Percentiles rank a stretch among this genome's conserved stretches.
phyloP scores from a whole-genome alignment of 352 stramenopile species.

The Pythium biforme region DNA sequence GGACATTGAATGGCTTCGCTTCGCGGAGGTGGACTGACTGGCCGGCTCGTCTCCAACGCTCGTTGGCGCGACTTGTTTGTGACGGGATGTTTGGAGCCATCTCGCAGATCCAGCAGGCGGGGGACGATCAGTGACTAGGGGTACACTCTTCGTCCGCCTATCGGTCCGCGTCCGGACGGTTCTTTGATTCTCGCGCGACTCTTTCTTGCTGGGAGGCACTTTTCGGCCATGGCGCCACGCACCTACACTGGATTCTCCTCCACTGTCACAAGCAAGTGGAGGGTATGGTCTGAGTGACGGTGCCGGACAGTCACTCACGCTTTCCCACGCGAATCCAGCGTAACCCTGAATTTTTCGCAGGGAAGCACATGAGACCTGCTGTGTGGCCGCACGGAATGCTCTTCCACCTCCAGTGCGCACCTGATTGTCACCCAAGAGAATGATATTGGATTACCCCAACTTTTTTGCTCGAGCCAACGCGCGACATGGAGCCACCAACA shows the following conservation, averaged over 20 bases:
- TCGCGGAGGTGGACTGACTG: conserved; percentile 14
- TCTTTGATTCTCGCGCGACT: conserved; percentile 13
- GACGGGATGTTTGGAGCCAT: conserved; percentile 22
- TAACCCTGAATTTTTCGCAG: conserved; percentile 9
- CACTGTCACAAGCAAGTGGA: neutral
- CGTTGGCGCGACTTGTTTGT: conserved; percentile 4
- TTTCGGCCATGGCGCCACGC: conserved; percentile 5
- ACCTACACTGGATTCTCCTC: conserved; percentile 19
- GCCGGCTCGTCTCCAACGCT: conserved; percentile 16
- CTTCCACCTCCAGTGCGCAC: neutral
- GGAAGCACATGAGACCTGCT: neutral
- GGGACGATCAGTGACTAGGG: conserved; percentile 18
- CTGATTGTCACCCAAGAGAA: no score
- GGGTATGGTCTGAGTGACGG: neutral
- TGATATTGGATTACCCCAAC: no score
- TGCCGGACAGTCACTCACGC: conserved; percentile 1
- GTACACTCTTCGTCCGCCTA: conserved; percentile 22
- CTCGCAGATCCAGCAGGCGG: conserved; percentile 17
- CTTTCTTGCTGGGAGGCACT: conserved; percentile 7
- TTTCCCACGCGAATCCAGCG: neutral
- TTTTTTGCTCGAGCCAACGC: no score
- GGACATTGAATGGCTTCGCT: conserved; percentile 15
- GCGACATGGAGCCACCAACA: no score
- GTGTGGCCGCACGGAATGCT: conserved; percentile 5
- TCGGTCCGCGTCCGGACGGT: neutral